These are phyloP conservation scores for Clitopilus hobsonii DNA, from an alignment of 768 basidiomycete species.

Conservation along the genomic window DNA sequence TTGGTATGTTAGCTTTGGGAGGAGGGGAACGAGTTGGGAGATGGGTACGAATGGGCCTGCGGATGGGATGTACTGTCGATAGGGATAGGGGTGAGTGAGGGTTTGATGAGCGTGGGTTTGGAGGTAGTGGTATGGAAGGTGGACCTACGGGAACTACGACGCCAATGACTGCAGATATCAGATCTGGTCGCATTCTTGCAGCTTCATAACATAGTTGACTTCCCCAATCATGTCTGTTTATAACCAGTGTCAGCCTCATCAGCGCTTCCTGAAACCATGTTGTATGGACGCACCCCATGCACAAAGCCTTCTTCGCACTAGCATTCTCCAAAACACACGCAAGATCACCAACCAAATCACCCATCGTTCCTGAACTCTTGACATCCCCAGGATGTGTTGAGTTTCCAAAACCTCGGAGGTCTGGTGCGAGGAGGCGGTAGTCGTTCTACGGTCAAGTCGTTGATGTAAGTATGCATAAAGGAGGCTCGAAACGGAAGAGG, in stretches of 20 bases:
- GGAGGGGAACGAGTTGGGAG: slow-evolving; percentile 27
- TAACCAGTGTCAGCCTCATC: not conserved
- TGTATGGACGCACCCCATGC: slow-evolving; percentile 54
- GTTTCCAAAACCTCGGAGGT: slow-evolving; percentile 66
- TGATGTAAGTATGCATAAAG: not conserved
- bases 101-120: not conserved
- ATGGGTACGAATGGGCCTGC: slow-evolving; percentile 43
- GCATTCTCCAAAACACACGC: slow-evolving; percentile 57
- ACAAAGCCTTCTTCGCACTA: slow-evolving; percentile 42
- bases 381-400: slow-evolving; percentile 65
- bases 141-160: slow-evolving; percentile 52
- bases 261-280: not conserved
- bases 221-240: slow-evolving; percentile 71
- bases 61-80: slow-evolving; percentile 53
- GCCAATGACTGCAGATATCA: slow-evolving; percentile 55
- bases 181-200: slow-evolving; percentile 61
- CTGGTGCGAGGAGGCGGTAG: slow-evolving; percentile 57
- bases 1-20: slow-evolving; percentile 61
- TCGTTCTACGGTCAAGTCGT: slow-evolving; percentile 36
- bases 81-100: not conserved
- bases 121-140: not conserved
- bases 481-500: not conserved
- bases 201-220: slow-evolving; percentile 63
- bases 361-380: slow-evolving; percentile 51
- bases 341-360: slow-evolving; percentile 59